Percentiles rank a stretch among this genome's conserved stretches.
Conservation (phyloP, 2,329 filamentous ascomycete genomes). For the Balansia obtecta region DNA sequence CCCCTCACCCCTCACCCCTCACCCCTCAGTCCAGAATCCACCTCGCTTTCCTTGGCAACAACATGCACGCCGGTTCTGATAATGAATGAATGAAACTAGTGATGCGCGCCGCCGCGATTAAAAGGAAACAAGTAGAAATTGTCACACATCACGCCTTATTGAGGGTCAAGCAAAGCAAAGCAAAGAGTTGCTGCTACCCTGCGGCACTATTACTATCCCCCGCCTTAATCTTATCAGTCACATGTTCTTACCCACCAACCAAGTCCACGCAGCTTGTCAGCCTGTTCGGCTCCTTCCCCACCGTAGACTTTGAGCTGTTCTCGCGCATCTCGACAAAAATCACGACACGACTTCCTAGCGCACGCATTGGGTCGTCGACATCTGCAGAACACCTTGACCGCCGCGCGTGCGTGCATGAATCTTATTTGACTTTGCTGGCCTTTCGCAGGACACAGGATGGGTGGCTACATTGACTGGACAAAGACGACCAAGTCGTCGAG, state of each 20-base stretch:
- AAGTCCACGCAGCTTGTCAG: not conserved
- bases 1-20: no score
- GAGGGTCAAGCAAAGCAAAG: no score
- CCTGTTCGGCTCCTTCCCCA: not conserved
- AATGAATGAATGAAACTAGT: no score
- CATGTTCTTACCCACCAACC: not conserved
- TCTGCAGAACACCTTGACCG: not conserved
- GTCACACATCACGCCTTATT: no score
- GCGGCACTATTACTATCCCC: no score
- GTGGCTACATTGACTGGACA: conserved; percentile 35
- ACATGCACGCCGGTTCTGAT: no score
- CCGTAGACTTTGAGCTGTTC: not conserved
- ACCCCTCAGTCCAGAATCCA: no score
- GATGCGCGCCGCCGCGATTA: no score
- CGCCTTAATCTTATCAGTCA: not conserved
- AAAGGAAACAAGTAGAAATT: no score
- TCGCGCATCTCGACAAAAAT: not conserved
- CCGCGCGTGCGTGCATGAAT: not conserved
- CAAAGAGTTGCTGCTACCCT: no score
- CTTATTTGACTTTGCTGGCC: not conserved
- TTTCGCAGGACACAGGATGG: conserved; percentile 14
- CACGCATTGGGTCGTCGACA: not conserved
- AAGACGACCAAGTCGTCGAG: conserved; percentile 45
- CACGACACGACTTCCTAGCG: not conserved
- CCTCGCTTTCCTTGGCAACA: no score